Evolutionary conservation across 164 flowering plant species (phyloP), one percentile per base, ranked within the genome.

Genomic region (Brasenia schreberi): DNA sequence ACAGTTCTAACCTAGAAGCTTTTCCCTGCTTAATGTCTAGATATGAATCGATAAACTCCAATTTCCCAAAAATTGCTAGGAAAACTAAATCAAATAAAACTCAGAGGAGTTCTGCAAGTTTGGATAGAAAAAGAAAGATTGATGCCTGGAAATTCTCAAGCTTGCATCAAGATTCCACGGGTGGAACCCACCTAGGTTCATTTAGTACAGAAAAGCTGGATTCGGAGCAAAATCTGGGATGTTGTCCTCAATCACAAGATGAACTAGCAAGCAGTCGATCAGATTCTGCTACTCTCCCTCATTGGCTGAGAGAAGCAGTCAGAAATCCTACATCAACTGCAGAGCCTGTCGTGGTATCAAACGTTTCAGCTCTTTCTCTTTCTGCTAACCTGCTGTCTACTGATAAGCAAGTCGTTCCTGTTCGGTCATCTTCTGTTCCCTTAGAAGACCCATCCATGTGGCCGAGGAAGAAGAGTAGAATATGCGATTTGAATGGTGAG

Each of bases 271-370:
- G 62, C 49, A 23, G 64, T 59, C 19, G 62, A 7, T 43, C 70
- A n/a, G 53, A 19, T 27, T 53, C 68, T 12, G 62, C 65, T 44
- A 72, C 74, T 74, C 75, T 83, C 23, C 84, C 86, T 18, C 85
- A 77, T 71, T 81, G 86, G 87, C 81, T 82, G 19, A 75, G 74
- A 69, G 83, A 83, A 75, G 80, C 70, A 10, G 73, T 70, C 42
- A 58, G 49, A 43, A 17, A 65, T 7, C 70, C 83, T 18, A 62
- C 33, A 65, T 66, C 71, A 59, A 43, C 69, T 59, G 42, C n/a
- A 0, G 76, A 73, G 6, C 18, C 74, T 59, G 52, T 59, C 18
- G 33, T 65, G 33, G 72, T 75, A 39, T 5, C 66, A 0, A 65
- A 33, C 43, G 69, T 64, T 62, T 53, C 74, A 18, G 59, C 70